Evolutionary conservation across 495 filamentous ascomycete genomes (phyloP), one percentile per base, ranked within the genome.

Genomic region (Acidiella bohemica): DNA sequence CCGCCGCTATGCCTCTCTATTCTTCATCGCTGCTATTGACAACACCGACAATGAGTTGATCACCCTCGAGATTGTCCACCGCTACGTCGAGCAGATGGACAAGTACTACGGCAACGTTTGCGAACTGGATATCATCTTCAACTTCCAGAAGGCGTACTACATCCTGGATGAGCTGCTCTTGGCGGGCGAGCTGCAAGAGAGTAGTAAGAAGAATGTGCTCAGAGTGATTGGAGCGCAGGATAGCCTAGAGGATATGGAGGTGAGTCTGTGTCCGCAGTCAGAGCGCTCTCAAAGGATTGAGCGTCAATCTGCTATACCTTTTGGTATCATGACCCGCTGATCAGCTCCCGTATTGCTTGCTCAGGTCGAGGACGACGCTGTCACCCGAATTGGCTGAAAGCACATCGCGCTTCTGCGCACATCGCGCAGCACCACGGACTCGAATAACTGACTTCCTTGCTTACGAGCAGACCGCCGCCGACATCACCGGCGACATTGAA

Each of bases 51-150:
- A 99, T 67, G 90, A 99, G 57, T 67, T 99, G 61, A 94, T 96
- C 59, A 93, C 84, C 23, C 80, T 99, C 49, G 90, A 99, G 60
- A 84, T 96, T 58, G 88, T 99, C 34, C 90, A 99, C 64, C 84
- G 90, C 51, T 96, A 95, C 60, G 90, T 96, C 35, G 90, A 99
- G 61, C 90, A 96, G 66, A 99, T 96, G 90, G 90, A 99, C 71
- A 99, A 96, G 60, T 99, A 96, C 70, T 99, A 99, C 59, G 90
- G 90, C 60, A 99, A 99, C 63, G 90, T 99, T 42, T 99, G 90
- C 75, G 92, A 99, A 67, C 68, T 97, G 50, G 90, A 97, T 55
- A 90, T 97, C 57, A 94, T 96, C 55, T 99, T 99, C 72, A 96
- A 96, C 62, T 96, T 96, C 61, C 90, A 95, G 58, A 96, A 96